A percentile compares a stretch with the other conserved stretches of the same genome.
Evolutionary conservation across 2,329 filamentous ascomycete species (phyloP).

Genomic region (Conoideocrella luteorostrata): DNA sequence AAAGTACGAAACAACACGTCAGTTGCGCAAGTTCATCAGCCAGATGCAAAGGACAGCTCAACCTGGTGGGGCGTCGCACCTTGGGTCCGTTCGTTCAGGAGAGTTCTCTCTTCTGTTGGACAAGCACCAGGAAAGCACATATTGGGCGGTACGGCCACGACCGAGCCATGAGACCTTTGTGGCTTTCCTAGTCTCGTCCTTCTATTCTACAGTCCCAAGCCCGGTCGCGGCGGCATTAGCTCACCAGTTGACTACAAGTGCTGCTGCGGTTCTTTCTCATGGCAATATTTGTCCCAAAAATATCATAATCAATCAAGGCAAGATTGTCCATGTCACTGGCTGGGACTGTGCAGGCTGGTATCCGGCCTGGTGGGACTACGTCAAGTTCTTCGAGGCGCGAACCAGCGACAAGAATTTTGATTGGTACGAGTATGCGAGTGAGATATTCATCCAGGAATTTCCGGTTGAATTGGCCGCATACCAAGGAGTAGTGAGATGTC

Average conservation of each 20-base stretch:
- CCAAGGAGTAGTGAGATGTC: conserved; percentile 23
- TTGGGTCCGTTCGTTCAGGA: conserved; percentile 15
- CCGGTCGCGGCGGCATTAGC: conserved; percentile 16
- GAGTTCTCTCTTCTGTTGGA: conserved; percentile 20
- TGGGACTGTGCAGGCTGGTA: conserved; percentile 27
- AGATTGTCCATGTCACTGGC: conserved; percentile 20
- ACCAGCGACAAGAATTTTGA: conserved; percentile 20
- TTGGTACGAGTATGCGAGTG: conserved; percentile 25
- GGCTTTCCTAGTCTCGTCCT: conserved; percentile 20
- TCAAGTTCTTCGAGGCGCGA: conserved; percentile 26
- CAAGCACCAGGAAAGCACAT: conserved; percentile 19
- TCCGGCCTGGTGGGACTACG: conserved; percentile 29
- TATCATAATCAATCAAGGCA: conserved; percentile 20
- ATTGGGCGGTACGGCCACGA: conserved; percentile 20
- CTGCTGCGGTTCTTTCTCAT: conserved; percentile 17
- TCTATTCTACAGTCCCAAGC: conserved; percentile 19
- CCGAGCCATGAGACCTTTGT: conserved; percentile 16
- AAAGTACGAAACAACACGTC: conserved; percentile 19
- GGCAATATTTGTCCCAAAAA: conserved; percentile 21
- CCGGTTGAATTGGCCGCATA: conserved; percentile 22
- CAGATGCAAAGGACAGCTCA: conserved; percentile 14
- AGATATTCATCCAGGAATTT: conserved; percentile 20
- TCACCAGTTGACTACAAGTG: conserved; percentile 13
- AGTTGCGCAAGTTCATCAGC: conserved; percentile 21
- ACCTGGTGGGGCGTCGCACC: not conserved